phyloP scores from a whole-genome alignment of 2,329 filamentous ascomycete genomes.

The Trichoderma harzianum region DNA sequence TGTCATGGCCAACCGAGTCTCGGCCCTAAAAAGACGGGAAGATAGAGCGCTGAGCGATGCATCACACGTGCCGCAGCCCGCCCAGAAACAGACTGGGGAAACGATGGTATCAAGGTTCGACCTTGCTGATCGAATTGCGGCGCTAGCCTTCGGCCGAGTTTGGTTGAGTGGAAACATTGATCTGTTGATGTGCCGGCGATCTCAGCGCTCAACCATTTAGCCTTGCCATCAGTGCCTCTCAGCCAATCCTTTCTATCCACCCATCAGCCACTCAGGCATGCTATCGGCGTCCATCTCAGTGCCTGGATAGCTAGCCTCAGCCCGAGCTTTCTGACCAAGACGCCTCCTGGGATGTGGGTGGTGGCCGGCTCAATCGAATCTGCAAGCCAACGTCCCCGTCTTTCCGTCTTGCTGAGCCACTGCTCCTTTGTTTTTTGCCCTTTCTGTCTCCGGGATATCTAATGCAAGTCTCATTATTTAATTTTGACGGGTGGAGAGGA shows the following conservation, averaged over 20 bases:
- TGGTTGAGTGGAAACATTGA: conserved; percentile 1
- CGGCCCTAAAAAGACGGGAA: conserved; percentile 6
- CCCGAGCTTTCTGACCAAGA: not conserved
- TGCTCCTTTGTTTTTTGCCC: not conserved
- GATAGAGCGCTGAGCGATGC: not conserved
- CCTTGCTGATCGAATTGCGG: not conserved
- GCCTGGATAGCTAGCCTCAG: conserved; percentile 1
- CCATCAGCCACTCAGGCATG: not conserved
- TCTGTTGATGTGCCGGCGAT: conserved; percentile 10
- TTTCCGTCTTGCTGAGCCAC: not conserved
- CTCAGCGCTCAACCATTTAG: not conserved
- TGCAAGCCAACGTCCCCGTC: not conserved
- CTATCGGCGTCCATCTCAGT: not conserved
- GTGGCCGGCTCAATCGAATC: not conserved
- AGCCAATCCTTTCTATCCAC: not conserved
- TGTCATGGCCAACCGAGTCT: conserved; percentile 2
- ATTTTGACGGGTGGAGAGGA: not conserved
- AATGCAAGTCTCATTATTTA: conserved; percentile 1
- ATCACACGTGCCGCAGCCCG: conserved; percentile 8
- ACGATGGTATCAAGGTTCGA: not conserved
- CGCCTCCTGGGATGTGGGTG: not conserved
- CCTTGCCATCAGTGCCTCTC: not conserved
- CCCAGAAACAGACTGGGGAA: not conserved
- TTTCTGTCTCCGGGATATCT: not conserved
- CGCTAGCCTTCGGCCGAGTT: not conserved